phyloP scores from a whole-genome alignment of 1,139 yeast genomes.

The Suhomyces guaymorum region DNA sequence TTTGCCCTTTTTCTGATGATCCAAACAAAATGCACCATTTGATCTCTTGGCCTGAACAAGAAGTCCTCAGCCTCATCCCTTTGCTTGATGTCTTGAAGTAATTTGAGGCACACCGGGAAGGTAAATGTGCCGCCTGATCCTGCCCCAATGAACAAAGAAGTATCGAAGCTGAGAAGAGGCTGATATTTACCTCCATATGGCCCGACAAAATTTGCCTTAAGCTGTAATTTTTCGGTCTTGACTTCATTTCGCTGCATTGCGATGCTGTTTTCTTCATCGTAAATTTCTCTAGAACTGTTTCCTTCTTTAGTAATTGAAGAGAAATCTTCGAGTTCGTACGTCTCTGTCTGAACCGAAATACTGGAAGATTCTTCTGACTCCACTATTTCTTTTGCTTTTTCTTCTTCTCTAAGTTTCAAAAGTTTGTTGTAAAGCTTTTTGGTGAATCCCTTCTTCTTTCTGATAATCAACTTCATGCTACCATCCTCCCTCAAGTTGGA shows the following conservation, averaged over 20 bases:
- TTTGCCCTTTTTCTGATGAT: conserved; percentile 28
- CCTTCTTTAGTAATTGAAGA: neutral
- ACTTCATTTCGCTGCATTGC: neutral
- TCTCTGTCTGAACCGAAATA: too few relatives aligned
- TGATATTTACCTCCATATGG: conserved; percentile 48
- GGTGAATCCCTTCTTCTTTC: conserved; percentile 48
- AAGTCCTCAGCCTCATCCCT: conserved; percentile 33
- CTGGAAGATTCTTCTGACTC: too few relatives aligned
- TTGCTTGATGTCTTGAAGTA: conserved; percentile 26
- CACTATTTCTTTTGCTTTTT: conserved; percentile 1
- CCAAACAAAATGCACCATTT: conserved; percentile 38
- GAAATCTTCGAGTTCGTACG: neutral
- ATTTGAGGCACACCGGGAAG: conserved; percentile 46
- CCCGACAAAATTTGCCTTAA: conserved; percentile 43
- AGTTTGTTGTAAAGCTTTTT: conserved; percentile 33
- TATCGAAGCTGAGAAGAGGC: conserved; percentile 44
- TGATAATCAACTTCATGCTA: conserved; percentile 41
- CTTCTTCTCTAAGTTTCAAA: conserved; percentile 19
- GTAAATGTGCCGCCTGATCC: conserved; percentile 51
- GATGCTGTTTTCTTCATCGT: conserved; percentile 4
- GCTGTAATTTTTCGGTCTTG: conserved; percentile 9
- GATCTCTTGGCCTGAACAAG: conserved; percentile 32
- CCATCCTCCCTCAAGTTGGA: conserved; percentile 39
- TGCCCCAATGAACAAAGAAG: conserved; percentile 41
- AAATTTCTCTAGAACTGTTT: neutral